phyloP scores from a whole-genome alignment of 2,329 filamentous ascomycete genomes.

The Paecilomyces fulvus region DNA sequence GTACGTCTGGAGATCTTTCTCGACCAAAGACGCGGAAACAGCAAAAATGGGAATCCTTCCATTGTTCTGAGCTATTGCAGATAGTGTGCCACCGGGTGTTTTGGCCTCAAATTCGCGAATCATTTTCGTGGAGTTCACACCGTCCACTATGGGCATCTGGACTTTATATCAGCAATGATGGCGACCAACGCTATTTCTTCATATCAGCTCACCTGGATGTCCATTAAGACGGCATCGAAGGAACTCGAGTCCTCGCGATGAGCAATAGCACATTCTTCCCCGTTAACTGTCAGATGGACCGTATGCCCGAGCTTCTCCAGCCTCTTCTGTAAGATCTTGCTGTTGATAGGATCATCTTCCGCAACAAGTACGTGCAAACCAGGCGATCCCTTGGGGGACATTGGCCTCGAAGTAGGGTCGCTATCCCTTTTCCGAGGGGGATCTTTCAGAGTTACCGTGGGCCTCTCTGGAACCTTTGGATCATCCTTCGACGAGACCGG shows the following conservation, averaged over 20 bases:
- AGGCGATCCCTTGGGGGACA: neutral
- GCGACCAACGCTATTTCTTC: neutral
- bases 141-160: constrained; percentile 89
- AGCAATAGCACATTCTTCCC: constrained; percentile 69
- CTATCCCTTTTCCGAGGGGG: neutral
- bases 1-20: constrained; percentile 60
- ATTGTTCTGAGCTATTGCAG: constrained; percentile 50
- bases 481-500: neutral
- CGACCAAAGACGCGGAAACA: constrained; percentile 73
- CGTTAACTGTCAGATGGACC: constrained; percentile 67
- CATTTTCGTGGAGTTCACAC: constrained; percentile 71
- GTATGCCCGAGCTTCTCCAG: constrained; percentile 67
- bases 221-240: constrained; percentile 82
- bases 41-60: constrained; percentile 73
- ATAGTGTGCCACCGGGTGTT: constrained; percentile 45
- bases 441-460: neutral
- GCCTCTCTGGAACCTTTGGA: neutral
- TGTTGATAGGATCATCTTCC: constrained; percentile 83
- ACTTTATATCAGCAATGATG: neutral
- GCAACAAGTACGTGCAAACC: constrained; percentile 59
- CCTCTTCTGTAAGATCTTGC: constrained; percentile 69
- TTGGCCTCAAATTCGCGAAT: constrained; percentile 65
- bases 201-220: constrained; percentile 64
- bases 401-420: neutral
- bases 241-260: constrained; percentile 54